phyloP scores from a whole-genome alignment of 495 filamentous ascomycete genomes.

The Evernia prunastri region DNA sequence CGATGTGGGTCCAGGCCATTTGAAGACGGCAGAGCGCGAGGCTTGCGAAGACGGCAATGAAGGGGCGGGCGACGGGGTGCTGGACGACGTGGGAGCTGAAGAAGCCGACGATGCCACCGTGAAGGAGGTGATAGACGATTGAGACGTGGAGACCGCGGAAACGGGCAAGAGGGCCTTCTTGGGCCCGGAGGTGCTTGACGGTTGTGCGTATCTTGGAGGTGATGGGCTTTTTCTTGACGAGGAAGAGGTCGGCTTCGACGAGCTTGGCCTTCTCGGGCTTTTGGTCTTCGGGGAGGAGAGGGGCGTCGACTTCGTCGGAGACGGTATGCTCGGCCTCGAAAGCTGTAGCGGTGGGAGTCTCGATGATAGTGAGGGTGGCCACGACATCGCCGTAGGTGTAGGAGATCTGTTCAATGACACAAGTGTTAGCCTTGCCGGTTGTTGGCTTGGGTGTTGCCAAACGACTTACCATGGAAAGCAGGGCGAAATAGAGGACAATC shows the following conservation, averaged over 20 bases:
- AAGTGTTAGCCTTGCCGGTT: slow-evolving; percentile 2
- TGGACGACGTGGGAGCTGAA: slow-evolving; percentile 29
- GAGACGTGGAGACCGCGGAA: slow-evolving; percentile 51
- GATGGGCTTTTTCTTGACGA: slow-evolving; percentile 46
- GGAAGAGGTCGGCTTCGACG: slow-evolving; percentile 33
- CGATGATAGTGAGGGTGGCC: slow-evolving; percentile 54
- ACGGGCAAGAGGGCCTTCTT: slow-evolving; percentile 48
- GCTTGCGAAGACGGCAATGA: slow-evolving; percentile 41
- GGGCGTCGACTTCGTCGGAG: slow-evolving; percentile 31
- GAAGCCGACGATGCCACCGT: slow-evolving; percentile 30
- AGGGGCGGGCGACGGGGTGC: slow-evolving; percentile 25
- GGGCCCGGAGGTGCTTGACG: slow-evolving; percentile 49
- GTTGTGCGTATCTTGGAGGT: slow-evolving; percentile 53
- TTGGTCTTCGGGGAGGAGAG: slow-evolving; percentile 22
- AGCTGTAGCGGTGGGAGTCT: slow-evolving; percentile 53
- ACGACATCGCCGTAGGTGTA: slow-evolving; percentile 57
- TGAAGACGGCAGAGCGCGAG: slow-evolving; percentile 54
- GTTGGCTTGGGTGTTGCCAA: not conserved
- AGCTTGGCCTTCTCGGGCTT: slow-evolving; percentile 23
- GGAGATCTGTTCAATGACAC: slow-evolving; percentile 35
- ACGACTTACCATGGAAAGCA: slow-evolving; percentile 27
- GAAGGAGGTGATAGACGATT: slow-evolving; percentile 21
- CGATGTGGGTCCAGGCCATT: slow-evolving; percentile 47
- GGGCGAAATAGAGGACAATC: slow-evolving; percentile 21
- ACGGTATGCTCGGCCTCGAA: slow-evolving; percentile 35